Evolutionary conservation across 2,329 filamentous ascomycete genomes (phyloP), one percentile per base, ranked within the genome.

Genomic region (Stemphylium beticola): DNA sequence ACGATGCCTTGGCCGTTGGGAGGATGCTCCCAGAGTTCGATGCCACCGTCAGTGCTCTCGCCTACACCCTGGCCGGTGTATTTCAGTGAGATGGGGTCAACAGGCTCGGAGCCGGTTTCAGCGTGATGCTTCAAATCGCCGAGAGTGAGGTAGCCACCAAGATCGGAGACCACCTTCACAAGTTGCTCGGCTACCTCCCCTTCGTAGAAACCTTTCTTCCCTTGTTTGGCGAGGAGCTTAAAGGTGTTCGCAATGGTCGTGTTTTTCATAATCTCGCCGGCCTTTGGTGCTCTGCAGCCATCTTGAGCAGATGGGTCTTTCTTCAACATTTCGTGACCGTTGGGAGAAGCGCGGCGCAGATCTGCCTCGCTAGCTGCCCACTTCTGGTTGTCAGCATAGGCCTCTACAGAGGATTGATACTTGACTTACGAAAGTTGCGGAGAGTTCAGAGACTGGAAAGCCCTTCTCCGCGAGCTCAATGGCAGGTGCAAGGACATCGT

Each of bases 1-100:
- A 98, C 91, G 61, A 98, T 93, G 1, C 95, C 95, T 76, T 98
- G 95, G 0, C 95, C 93, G 67, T 98, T 98, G 8, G 95, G 95
- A 32, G 93, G 93, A 72, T 98, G 93, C 71, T 99, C 95, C 93
- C 93, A 98, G 0, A 99, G 80, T 69, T 96, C 87, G 37, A 97
- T 83, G 9, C 87, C 86, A 11, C 81, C 78, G 20, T 73, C 66
- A 34, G 82, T 80, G 0, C 73, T 76, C 47, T 82, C 76, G 2
- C 73, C 79, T 18, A 86, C 79, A 15, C 81, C 80, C 66, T 92
- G 89, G 8, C 89, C 88, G 0, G 80, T 83, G 75, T 93, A 93
- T 56, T 88, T 86, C 44, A 97, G 81, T 0, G 90, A 93, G 62
- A 98, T 95, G 14, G 95, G 86, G 22, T 93, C 87, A 0, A 92